Percentiles rank a stretch among this genome's conserved stretches.
phyloP scores from a whole-genome alignment of 208 protist species.

The Angomonas deanei region DNA sequence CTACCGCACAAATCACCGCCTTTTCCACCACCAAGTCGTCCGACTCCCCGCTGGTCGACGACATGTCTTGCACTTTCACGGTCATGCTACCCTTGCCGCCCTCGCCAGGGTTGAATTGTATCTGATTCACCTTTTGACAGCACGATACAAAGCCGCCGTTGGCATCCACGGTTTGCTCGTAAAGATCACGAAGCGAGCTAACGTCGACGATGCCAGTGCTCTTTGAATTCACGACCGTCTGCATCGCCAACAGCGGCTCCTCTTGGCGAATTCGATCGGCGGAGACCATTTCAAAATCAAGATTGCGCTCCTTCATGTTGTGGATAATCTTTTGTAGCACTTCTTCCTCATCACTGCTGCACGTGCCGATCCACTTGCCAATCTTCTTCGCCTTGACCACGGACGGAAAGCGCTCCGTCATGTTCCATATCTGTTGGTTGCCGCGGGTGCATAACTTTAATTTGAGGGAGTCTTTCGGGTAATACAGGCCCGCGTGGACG shows the following conservation, averaged over 20 bases:
- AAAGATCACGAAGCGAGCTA: constrained; percentile 19
- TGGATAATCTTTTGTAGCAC: constrained; percentile 12
- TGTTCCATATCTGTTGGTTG: constrained; percentile 37
- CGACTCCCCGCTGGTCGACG: neutral
- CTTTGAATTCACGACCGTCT: constrained; percentile 25
- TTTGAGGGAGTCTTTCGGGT: constrained; percentile 32
- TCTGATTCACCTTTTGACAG: constrained; percentile 10
- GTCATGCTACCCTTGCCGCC: neutral
- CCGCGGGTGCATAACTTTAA: constrained; percentile 29
- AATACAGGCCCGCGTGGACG: constrained; percentile 51
- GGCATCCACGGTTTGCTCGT: constrained; percentile 9
- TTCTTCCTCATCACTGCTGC: constrained; percentile 12
- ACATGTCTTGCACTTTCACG: constrained; percentile 9
- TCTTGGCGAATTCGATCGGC: constrained; percentile 5
- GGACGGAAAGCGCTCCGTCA: constrained; percentile 18
- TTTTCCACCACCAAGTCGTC: constrained; percentile 16
- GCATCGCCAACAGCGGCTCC: constrained; percentile 32
- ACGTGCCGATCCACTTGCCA: constrained; percentile 51
- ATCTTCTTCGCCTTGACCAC: constrained; percentile 13
- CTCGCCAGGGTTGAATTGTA: constrained; percentile 1
- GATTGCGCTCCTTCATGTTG: constrained; percentile 23
- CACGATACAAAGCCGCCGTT: constrained; percentile 18
- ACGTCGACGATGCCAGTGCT: constrained; percentile 46
- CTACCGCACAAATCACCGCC: constrained; percentile 18
- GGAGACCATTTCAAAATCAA: constrained; percentile 23